Base-by-base conservation (phyloP, 2,329 filamentous ascomycete genomes). In the Fusarium foetens region DNA sequence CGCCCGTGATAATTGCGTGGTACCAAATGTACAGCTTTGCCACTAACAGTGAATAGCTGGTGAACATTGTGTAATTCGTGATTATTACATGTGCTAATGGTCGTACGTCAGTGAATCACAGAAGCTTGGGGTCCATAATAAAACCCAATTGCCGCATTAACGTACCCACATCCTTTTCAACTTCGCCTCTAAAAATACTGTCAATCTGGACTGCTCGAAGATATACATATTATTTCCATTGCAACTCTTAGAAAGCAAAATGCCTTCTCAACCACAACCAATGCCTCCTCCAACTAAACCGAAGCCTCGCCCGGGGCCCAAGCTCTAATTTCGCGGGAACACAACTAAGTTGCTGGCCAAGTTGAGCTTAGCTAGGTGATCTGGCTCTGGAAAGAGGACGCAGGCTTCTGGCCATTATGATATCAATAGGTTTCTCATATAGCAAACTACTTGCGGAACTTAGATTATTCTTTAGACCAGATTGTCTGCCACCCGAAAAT, bases 171-270 rank as follows among this genome's bases (percentile, higher is more conserved):
- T 8, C 1, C 12, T 14, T 14, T 8, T 1, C 4, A 14, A 11
- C 6, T 23, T 2, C 3, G 0, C 16, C 6, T 8, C 8, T 4
- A 19, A 5, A 5, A 0, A 14, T 10, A 19, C 5, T 0, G 1
- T 12, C 8, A 11, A 25, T 11, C 5, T 14, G 6, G 4, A 19
- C 17, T 11, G 3, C 2, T 8, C 1, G 2, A 25, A 19, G 8
- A 35, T 14, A 14, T 21, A 35, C 12, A 21, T 25, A 14, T 4
- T 12, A 39, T 17, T 12, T 13, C 2, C 1, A 13, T 0, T 1
- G 19, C 14, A 2, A 8, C 9, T 9, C 3, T 16, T 6, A 13
- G 3, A 2, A 12, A 8, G 3, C 3, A 12, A 8, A 4, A 53
- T 53, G 49, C 10, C 49, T 3, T 4, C 31, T 21, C 49, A 11